These are phyloP conservation scores for Pythium myriotylum DNA, from an alignment of 352 stramenopile species.

Conservation along the genomic window DNA sequence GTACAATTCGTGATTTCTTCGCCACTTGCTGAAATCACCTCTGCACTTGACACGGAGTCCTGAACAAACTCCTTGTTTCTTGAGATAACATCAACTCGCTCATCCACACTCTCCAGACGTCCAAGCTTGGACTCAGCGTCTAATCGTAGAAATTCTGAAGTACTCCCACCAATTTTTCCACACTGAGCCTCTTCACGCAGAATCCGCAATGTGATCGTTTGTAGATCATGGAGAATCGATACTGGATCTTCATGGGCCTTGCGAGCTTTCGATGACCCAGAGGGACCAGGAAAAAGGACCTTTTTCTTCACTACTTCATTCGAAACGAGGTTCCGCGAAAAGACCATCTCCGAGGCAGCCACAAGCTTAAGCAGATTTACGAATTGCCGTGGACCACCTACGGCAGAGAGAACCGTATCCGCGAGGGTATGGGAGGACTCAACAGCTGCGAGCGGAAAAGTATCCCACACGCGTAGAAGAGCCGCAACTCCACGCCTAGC, in stretches of 20 bases:
- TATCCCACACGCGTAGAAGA: constrained; percentile 34
- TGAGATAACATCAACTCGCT: too few species aligned
- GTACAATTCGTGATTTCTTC: background rate
- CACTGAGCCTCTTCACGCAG: constrained; percentile 56
- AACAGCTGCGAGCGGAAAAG: too few species aligned
- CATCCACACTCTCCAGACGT: constrained; percentile 21
- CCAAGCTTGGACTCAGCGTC: background rate
- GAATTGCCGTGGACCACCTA: constrained; percentile 75
- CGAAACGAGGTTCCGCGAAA: constrained; percentile 26
- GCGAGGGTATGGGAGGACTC: background rate
- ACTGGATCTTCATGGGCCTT: constrained; percentile 27
- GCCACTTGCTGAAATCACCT: constrained; percentile 21
- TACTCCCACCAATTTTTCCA: constrained; percentile 30
- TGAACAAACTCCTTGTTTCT: too few species aligned
- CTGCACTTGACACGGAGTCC: too few species aligned
- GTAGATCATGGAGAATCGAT: constrained; percentile 56
- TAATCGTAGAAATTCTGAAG: constrained; percentile 17
- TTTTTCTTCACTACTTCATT: constrained; percentile 11
- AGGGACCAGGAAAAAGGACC: constrained; percentile 1
- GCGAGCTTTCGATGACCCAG: background rate
- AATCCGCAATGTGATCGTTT: constrained; percentile 54
- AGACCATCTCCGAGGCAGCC: constrained; percentile 77
- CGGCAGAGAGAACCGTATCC: constrained; percentile 45
- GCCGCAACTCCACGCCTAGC: constrained; percentile 57
- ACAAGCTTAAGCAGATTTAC: constrained; percentile 84